Evolutionary conservation across 768 basidiomycete genomes (phyloP).

Genomic region (Pleurotus giganteus): DNA sequence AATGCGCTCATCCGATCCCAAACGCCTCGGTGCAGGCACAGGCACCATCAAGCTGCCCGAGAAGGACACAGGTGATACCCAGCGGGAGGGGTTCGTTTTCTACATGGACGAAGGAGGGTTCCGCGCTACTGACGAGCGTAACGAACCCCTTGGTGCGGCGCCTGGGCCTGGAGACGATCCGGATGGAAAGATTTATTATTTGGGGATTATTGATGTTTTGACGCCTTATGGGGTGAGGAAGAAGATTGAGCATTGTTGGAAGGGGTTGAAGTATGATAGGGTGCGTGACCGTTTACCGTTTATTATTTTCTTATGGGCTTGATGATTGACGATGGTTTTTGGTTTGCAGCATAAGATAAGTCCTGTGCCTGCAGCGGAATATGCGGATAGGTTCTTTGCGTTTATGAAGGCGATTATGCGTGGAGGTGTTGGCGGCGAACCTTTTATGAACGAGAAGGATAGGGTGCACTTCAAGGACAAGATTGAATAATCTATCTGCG

Average conservation of each 20-base stretch:
- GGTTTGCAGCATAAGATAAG: constrained; percentile 84
- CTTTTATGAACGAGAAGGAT: constrained; percentile 33
- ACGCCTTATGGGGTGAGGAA: constrained; percentile 84
- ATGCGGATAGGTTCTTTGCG: constrained; percentile 83
- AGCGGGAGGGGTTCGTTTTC: constrained; percentile 80
- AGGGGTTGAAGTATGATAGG: constrained; percentile 81
- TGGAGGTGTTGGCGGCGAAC: constrained; percentile 65
- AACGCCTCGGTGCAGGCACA: constrained; percentile 52
- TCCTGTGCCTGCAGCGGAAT: constrained; percentile 84
- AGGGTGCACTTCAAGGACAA: not conserved
- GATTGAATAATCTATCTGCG: not conserved
- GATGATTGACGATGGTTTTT: constrained; percentile 10
- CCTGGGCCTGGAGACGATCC: constrained; percentile 19
- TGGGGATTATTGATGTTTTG: constrained; percentile 95
- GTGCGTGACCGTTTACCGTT: too few relatives aligned
- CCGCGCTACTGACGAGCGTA: constrained; percentile 84
- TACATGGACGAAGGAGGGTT: constrained; percentile 97
- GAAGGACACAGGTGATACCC: constrained; percentile 58
- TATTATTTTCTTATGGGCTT: not conserved
- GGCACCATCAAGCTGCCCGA: constrained; percentile 56
- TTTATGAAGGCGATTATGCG: constrained; percentile 88
- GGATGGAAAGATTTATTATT: constrained; percentile 83
- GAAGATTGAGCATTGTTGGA: constrained; percentile 88
- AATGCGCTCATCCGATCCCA: constrained; percentile 79
- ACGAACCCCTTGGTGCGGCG: constrained; percentile 33